Evolutionary conservation across 805 yeast genomes (phyloP).

Genomic region (Schwanniomyces sp.): DNA sequence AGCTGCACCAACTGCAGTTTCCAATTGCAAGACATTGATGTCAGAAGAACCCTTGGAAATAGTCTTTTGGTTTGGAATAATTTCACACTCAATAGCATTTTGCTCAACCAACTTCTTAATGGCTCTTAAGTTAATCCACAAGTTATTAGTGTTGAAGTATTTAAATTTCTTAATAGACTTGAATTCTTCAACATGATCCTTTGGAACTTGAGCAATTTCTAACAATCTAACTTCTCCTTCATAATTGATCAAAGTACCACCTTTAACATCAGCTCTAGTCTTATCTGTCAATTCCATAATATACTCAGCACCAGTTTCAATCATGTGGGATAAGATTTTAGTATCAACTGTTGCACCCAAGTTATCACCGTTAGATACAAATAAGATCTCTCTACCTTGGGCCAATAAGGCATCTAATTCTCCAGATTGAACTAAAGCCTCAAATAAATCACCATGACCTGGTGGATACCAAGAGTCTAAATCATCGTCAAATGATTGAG

Average conservation of each 20-base stretch:
- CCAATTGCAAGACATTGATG: slow-evolving; percentile 86
- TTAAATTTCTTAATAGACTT: slow-evolving; percentile 97
- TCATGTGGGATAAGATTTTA: slow-evolving; percentile 87
- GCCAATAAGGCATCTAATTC: slow-evolving; percentile 85
- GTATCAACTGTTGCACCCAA: slow-evolving; percentile 97
- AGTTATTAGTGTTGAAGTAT: slow-evolving; percentile 96
- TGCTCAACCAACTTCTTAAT: slow-evolving; percentile 87
- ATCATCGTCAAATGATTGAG: slow-evolving; percentile 68
- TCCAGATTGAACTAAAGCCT: slow-evolving; percentile 84
- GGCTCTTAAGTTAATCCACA: slow-evolving; percentile 96
- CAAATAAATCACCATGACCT: slow-evolving; percentile 99
- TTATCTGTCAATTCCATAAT: slow-evolving; percentile 98
- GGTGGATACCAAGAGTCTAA: slow-evolving; percentile 97
- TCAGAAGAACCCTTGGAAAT: slow-evolving; percentile 76
- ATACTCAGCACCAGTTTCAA: slow-evolving; percentile 88
- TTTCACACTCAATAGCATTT: slow-evolving; percentile 82
- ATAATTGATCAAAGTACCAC: slow-evolving; percentile 96
- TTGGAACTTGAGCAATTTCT: slow-evolving; percentile 98
- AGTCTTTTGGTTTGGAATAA: slow-evolving; percentile 91
- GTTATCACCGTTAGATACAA: slow-evolving; percentile 97
- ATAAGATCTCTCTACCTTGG: slow-evolving; percentile 91
- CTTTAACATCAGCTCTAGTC: slow-evolving; percentile 98
- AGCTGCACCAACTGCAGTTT: slow-evolving; percentile 99
- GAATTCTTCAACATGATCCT: slow-evolving; percentile 97
- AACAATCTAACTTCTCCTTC: slow-evolving; percentile 91